phyloP scores from a whole-genome alignment of 2,329 filamentous ascomycete species.

The Penicillium sp. region DNA sequence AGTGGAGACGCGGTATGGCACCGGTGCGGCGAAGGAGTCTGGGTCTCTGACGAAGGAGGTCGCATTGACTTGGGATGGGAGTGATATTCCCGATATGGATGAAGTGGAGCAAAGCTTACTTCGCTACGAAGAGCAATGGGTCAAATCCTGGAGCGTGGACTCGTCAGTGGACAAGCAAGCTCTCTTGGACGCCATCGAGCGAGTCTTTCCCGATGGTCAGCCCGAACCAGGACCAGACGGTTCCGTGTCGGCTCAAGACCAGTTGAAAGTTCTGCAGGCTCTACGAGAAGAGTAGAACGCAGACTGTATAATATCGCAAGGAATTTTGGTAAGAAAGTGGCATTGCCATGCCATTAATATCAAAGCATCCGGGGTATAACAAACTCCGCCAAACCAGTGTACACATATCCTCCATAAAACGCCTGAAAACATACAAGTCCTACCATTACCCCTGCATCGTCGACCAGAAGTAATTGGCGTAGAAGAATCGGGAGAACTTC shows the following conservation, averaged over 20 bases:
- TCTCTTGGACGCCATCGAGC: slow-evolving; percentile 33
- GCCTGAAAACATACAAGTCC: slow-evolving; percentile 16
- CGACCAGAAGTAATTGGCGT: slow-evolving; percentile 95
- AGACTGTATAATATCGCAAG: neutral
- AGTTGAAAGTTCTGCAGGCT: slow-evolving; percentile 21
- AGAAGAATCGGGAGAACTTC: slow-evolving; percentile 88
- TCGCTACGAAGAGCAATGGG: slow-evolving; percentile 31
- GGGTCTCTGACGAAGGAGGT: slow-evolving; percentile 28
- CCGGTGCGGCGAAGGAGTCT: slow-evolving; percentile 14
- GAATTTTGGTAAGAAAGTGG: neutral
- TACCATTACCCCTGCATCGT: slow-evolving; percentile 62
- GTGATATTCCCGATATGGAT: slow-evolving; percentile 38
- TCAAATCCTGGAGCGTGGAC: slow-evolving; percentile 30
- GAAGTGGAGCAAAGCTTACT: slow-evolving; percentile 31
- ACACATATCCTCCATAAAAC: slow-evolving; percentile 20
- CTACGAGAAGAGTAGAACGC: slow-evolving; percentile 10
- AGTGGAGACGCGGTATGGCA: slow-evolving; percentile 40
- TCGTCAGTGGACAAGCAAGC: slow-evolving; percentile 22
- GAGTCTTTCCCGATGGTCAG: slow-evolving; percentile 29
- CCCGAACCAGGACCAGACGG: slow-evolving; percentile 7
- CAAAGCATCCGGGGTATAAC: slow-evolving; percentile 26
- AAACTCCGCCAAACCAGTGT: slow-evolving; percentile 14
- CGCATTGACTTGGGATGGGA: slow-evolving; percentile 41
- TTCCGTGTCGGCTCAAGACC: slow-evolving; percentile 26
- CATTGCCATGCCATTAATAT: slow-evolving; percentile 13